Conservation (phyloP, 169 alveolate species). For the Eimeria sp. region DNA sequence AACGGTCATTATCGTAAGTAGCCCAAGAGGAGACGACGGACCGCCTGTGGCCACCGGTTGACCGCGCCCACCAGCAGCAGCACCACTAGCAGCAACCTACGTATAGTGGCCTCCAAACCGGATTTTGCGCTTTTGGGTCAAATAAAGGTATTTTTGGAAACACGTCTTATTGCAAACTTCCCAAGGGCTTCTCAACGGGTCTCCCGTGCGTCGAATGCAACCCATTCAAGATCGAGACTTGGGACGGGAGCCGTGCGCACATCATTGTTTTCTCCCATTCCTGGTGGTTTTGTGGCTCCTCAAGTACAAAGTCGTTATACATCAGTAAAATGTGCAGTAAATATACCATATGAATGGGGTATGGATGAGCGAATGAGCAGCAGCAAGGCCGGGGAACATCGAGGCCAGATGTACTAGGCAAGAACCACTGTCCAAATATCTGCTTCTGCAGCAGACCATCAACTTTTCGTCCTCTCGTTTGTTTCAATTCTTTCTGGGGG, state of each 20-base stretch:
- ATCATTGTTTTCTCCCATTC: background rate
- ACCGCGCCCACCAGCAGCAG: background rate
- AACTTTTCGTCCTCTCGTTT: background rate
- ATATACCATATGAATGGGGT: background rate
- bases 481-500: background rate
- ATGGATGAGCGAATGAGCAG: background rate
- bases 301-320: background rate
- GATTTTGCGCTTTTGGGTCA: background rate
- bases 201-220: background rate
- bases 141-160: background rate
- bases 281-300: background rate
- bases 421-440: background rate
- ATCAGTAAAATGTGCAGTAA: background rate
- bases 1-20: background rate
- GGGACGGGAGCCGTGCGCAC: background rate
- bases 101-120: background rate
- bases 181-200: background rate
- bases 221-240: background rate
- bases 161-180: background rate
- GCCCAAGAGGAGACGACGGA: background rate
- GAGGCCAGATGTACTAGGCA: background rate
- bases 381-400: background rate
- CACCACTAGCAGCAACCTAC: background rate
- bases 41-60: background rate
- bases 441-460: background rate